A percentile compares a stretch with the other conserved stretches of the same genome.
Evolutionary conservation across 129 eudicot species (phyloP).

Genomic region (Erigeron canadensis): DNA sequence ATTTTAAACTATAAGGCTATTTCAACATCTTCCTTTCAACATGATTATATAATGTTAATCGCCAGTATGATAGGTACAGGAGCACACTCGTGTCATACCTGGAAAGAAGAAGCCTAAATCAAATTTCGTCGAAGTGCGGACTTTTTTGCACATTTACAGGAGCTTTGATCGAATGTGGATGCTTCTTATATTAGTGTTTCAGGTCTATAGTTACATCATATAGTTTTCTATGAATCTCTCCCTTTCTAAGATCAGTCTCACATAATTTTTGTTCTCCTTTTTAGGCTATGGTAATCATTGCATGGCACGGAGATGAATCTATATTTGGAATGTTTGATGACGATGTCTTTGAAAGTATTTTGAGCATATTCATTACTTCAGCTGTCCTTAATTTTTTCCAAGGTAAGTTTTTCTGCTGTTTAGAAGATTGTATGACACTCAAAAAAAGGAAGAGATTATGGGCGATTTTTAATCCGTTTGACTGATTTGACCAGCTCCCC

Average conservation of each 20-base stretch:
- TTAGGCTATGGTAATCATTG: conserved; percentile 93
- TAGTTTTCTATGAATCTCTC: conserved; percentile 16
- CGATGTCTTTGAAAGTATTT: conserved; percentile 56
- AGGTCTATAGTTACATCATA: conserved; percentile 47
- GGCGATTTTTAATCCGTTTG: neutral
- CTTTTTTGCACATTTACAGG: conserved; percentile 86
- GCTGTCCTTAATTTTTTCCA: conserved; percentile 77
- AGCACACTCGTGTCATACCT: conserved; percentile 40
- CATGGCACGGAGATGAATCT: conserved; percentile 77
- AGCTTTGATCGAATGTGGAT: conserved; percentile 98
- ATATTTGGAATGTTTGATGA: conserved; percentile 55
- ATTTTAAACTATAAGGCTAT: too few species aligned
- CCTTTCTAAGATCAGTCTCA: neutral
- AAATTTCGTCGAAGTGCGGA: conserved; percentile 93
- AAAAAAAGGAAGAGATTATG: neutral
- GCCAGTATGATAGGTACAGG: conserved; percentile 42
- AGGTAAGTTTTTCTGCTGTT: conserved; percentile 44
- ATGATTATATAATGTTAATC: conserved; percentile 8
- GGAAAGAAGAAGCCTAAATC: conserved; percentile 88
- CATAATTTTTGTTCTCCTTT: neutral
- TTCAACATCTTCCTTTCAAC: conserved; percentile 16
- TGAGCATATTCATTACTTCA: conserved; percentile 90
- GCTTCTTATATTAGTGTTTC: conserved; percentile 75
- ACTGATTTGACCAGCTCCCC: too few species aligned
- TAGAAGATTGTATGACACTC: conserved; percentile 9